Evolutionary conservation across 495 filamentous ascomycete species (phyloP).

Genomic region (Annulohypoxylon moriforme): DNA sequence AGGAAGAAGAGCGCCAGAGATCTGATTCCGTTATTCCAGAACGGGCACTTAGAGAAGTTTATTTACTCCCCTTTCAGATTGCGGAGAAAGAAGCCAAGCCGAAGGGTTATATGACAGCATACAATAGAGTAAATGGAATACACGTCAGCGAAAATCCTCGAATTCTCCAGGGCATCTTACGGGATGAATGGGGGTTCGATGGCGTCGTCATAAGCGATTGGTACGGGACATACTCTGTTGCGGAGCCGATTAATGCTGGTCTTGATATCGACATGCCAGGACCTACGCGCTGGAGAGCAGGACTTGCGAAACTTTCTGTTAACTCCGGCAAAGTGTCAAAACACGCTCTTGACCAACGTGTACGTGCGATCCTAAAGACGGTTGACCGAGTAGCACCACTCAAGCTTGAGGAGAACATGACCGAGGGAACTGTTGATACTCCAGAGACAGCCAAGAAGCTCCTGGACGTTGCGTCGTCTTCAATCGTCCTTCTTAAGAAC

Average conservation of each 20-base stretch:
- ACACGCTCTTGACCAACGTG: background rate
- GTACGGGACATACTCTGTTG: background rate
- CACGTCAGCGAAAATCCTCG: constrained; percentile 9
- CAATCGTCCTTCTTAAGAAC: constrained; percentile 7
- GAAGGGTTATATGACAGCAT: constrained; percentile 6
- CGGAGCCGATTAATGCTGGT: background rate
- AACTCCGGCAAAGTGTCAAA: background rate
- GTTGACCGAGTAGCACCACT: background rate
- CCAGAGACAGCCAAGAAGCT: background rate
- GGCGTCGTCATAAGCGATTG: constrained; percentile 1
- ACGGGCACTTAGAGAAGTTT: constrained; percentile 4
- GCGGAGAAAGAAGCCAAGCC: constrained; percentile 9
- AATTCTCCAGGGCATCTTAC: background rate
- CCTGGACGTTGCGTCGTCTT: background rate
- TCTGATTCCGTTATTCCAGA: background rate
- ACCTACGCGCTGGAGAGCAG: background rate
- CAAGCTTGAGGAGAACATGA: background rate
- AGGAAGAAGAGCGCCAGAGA: constrained; percentile 1
- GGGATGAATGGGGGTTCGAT: constrained; percentile 11
- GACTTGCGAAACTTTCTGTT: background rate
- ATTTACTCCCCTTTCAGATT: constrained; percentile 7
- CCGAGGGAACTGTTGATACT: background rate
- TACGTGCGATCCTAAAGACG: background rate
- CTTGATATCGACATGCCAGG: constrained; percentile 8
- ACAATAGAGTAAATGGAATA: constrained; percentile 4